Percentiles rank a stretch among this genome's conserved stretches.
Conservation (phyloP, 2,329 filamentous ascomycete genomes). For the Ilyonectria destructans region DNA sequence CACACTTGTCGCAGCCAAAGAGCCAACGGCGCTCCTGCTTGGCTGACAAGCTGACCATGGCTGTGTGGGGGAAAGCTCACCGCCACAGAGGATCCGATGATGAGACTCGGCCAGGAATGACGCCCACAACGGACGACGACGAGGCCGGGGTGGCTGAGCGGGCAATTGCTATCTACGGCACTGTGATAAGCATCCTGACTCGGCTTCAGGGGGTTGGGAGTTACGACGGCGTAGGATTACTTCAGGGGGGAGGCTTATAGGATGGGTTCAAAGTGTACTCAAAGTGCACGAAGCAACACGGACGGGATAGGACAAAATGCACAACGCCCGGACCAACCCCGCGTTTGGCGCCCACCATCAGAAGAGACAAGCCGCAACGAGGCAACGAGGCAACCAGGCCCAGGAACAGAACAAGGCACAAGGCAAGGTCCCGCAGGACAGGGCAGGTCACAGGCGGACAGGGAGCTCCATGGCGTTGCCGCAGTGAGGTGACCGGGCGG, state of each 20-base stretch:
- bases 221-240: background rate
- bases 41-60: slow-evolving; percentile 32
- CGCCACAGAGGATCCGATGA: slow-evolving; percentile 23
- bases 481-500: slow-evolving; percentile 17
- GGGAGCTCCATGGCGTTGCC: slow-evolving; percentile 20
- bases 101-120: slow-evolving; percentile 16
- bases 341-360: slow-evolving; percentile 48
- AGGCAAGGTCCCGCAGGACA: slow-evolving; percentile 34
- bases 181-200: slow-evolving; percentile 16
- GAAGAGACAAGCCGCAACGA: slow-evolving; percentile 13
- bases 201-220: slow-evolving; percentile 22
- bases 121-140: slow-evolving; percentile 17
- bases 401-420: slow-evolving; percentile 35
- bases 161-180: slow-evolving; percentile 6
- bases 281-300: background rate
- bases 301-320: slow-evolving; percentile 16
- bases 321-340: slow-evolving; percentile 41
- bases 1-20: background rate
- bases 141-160: slow-evolving; percentile 27
- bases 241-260: background rate
- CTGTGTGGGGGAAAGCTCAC: slow-evolving; percentile 26
- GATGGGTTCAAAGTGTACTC: background rate
- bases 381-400: slow-evolving; percentile 26
- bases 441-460: slow-evolving; percentile 15
- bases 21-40: background rate